Evolutionary conservation across 352 stramenopile species (phyloP).

Genomic region (Pythium rhizo-oryzae): DNA sequence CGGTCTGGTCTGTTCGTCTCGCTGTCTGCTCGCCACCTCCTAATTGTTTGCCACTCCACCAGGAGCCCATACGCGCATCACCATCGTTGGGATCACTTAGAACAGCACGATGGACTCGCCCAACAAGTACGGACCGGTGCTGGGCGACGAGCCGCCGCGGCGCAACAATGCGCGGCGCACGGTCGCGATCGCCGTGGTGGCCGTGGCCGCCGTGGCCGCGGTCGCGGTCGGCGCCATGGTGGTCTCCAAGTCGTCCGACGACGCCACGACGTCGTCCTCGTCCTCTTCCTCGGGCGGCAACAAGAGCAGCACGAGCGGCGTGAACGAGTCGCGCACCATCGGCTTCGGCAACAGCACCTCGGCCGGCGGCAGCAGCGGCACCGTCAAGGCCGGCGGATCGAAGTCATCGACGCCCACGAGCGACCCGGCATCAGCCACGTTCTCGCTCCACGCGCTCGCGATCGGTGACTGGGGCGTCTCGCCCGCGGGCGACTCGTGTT

Average conservation of each 20-base stretch:
- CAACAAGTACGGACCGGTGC: conserved; percentile 14
- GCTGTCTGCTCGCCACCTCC: not conserved
- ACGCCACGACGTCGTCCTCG: not conserved
- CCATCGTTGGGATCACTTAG: not conserved
- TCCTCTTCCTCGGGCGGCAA: not conserved
- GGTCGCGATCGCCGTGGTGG: not conserved
- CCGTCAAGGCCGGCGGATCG: not conserved
- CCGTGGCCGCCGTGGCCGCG: conserved; percentile 7
- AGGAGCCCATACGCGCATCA: not conserved
- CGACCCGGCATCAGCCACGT: conserved; percentile 18
- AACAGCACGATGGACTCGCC: conserved; percentile 5
- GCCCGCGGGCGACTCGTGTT: conserved; percentile 28
- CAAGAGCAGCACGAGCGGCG: not conserved
- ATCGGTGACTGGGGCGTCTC: conserved; percentile 34
- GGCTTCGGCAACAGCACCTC: not conserved
- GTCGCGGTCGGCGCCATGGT: conserved; percentile 6
- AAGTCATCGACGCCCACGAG: not conserved
- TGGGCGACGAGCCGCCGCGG: conserved; percentile 13
- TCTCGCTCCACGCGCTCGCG: conserved; percentile 26
- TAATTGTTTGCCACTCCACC: not conserved
- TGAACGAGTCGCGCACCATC: not conserved
- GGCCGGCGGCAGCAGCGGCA: not conserved
- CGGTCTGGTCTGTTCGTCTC: not conserved
- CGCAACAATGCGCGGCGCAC: conserved; percentile 1
- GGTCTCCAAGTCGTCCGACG: conserved; percentile 3